Base-by-base conservation (phyloP, 805 yeast genomes). In the Wickerhamomyces ciferrii region DNA sequence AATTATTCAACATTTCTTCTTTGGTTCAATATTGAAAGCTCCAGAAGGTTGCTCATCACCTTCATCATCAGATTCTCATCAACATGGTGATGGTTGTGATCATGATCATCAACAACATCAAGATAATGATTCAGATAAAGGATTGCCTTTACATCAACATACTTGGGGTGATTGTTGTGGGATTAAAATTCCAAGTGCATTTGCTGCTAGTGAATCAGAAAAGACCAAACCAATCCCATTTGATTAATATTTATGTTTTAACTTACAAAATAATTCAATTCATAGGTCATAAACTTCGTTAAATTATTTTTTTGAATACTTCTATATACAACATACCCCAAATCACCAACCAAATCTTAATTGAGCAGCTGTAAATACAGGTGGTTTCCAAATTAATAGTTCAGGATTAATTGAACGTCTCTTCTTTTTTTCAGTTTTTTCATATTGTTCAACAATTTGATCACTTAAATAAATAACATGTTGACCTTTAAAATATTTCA, bases 111-210 rank as follows among this genome's bases (percentile, higher is more conserved):
- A 50, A 44, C 61, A 58, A 21, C 76, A 58, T 21, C 76, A 50
- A 44, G 66, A 56, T 36, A 65, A 65, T 43, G 65, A 61, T 35
- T 47, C 63, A 18, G 66, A 64, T 31, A 60, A 58, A 36, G 66
- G 61, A 9, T 31, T 56, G 8, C 64, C 61, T 2, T 51, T 59
- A 3, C 76, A 70, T 48, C 71, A 69, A 41, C 73, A 71, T 38
- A 81, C 87, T 2, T 94, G 96, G 96, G 98, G 96, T 9, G 98
- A 94, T 62, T 94, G 99, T 60, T 94, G 99, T 69, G 99, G 99
- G 8, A 94, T 94, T 43, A 87, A 88, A 60, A 78, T 94, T 2
- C 99, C 99, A 0, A 89, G 97, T 66, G 97, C 97, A 0, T 79
- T 90, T 47, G 98, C 97, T 0, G 99, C 97, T 0, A 76, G 83